phyloP scores from a whole-genome alignment of 257 asterid species.

The Scutellaria barbata region DNA sequence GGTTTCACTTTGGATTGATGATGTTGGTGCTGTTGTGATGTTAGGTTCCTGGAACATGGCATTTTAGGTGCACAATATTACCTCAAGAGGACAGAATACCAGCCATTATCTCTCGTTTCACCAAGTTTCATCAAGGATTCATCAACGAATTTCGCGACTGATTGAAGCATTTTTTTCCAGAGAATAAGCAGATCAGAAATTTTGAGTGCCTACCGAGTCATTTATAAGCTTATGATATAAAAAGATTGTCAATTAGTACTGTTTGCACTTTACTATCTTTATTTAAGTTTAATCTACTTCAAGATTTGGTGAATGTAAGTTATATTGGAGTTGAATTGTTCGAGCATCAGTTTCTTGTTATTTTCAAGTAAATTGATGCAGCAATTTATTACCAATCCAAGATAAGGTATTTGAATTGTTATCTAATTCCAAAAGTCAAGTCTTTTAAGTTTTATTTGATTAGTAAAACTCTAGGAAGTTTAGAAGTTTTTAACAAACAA shows the following conservation, averaged over 20 bases:
- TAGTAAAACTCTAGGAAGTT: too few relatives aligned
- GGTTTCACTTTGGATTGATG: too few relatives aligned
- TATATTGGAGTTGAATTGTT: slow-evolving; percentile 15
- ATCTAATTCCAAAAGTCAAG: too few relatives aligned
- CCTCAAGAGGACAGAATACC: slow-evolving; percentile 94
- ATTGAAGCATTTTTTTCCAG: slow-evolving; percentile 13
- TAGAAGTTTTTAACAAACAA: too few relatives aligned
- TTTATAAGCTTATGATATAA: not conserved
- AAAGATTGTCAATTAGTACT: not conserved
- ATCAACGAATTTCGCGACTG: slow-evolving; percentile 70
- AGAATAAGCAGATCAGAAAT: not conserved
- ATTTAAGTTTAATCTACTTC: not conserved
- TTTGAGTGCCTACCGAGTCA: not conserved
- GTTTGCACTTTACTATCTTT: not conserved
- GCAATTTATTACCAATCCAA: not conserved
- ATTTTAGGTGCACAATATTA: slow-evolving; percentile 90
- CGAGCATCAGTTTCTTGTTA: not conserved
- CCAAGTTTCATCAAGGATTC: slow-evolving; percentile 74
- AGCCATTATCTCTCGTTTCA: slow-evolving; percentile 73
- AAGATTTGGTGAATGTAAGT: not conserved
- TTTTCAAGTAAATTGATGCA: not conserved
- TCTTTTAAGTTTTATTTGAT: too few relatives aligned
- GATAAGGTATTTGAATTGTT: not conserved
- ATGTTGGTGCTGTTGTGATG: not conserved
- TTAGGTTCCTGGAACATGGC: slow-evolving; percentile 92